These are phyloP conservation scores for Raffaelea deltoideospora DNA, from an alignment of 2,329 filamentous ascomycete species.

Conservation along the genomic window DNA sequence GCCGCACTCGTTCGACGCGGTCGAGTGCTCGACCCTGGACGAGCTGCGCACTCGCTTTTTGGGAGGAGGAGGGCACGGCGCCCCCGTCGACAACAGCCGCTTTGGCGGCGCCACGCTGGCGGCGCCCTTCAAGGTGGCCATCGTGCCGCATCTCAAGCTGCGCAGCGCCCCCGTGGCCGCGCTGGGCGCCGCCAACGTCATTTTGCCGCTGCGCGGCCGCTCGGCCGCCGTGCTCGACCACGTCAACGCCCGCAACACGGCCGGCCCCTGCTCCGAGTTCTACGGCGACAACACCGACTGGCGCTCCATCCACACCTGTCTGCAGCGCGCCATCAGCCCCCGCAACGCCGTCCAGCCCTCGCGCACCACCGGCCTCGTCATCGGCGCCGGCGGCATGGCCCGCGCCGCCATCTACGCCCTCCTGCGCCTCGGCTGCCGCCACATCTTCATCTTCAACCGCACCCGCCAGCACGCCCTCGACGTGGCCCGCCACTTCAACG, in stretches of 20 bases:
- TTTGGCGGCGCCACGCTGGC: conserved; percentile 56
- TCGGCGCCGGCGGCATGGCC: conserved; percentile 57
- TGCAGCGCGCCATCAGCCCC: conserved; percentile 54
- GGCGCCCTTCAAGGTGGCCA: conserved; percentile 55
- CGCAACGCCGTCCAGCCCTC: conserved; percentile 42
- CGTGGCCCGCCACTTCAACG: conserved; percentile 53
- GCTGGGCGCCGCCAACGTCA: conserved; percentile 58
- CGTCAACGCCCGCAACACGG: conserved; percentile 41
- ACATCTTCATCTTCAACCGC: conserved; percentile 58
- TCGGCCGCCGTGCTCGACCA: conserved; percentile 33
- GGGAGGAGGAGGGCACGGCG: conserved; percentile 20
- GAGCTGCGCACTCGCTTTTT: conserved; percentile 43
- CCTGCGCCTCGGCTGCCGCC: conserved; percentile 55
- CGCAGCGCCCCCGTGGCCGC: conserved; percentile 53
- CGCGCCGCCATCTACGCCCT: conserved; percentile 60
- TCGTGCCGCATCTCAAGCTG: conserved; percentile 47
- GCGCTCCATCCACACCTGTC: conserved; percentile 32
- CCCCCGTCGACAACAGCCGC: too few species aligned
- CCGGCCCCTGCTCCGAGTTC: conserved; percentile 45
- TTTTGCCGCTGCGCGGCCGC: conserved; percentile 47
- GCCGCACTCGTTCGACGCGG: conserved; percentile 48
- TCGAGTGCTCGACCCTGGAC: conserved; percentile 44
- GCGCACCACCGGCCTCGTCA: conserved; percentile 37
- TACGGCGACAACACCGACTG: conserved; percentile 39
- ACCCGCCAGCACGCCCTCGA: conserved; percentile 43